These are phyloP conservation scores for Hyphodiscus sp. DNA, from an alignment of 2,329 filamentous ascomycete species.

Conservation along the genomic window DNA sequence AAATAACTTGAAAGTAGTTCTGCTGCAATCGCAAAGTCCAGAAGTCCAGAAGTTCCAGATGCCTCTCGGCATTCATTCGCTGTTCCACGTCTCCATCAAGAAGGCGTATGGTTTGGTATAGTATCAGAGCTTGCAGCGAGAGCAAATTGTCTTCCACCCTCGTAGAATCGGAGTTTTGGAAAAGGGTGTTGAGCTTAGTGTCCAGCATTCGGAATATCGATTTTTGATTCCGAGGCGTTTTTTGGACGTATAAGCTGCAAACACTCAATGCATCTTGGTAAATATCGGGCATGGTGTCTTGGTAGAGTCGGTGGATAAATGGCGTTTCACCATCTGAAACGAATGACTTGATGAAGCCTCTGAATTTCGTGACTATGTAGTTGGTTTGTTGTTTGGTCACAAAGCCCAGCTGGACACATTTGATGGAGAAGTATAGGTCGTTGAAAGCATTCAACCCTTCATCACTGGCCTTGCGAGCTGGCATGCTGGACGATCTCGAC, in stretches of 20 bases:
- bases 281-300: slow-evolving; percentile 3
- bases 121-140: slow-evolving; percentile 20
- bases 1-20: slow-evolving; percentile 1
- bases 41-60: slow-evolving; percentile 19
- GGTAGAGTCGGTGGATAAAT: slow-evolving; percentile 19
- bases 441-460: background rate
- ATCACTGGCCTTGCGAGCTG: background rate
- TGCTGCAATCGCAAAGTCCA: slow-evolving; percentile 22
- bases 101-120: slow-evolving; percentile 28
- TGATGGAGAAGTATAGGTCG: background rate
- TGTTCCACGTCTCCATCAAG: slow-evolving; percentile 25
- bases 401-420: background rate
- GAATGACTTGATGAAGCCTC: background rate
- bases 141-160: slow-evolving; percentile 9
- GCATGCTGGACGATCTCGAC: too few species aligned
- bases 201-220: slow-evolving; percentile 14
- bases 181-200: slow-evolving; percentile 7
- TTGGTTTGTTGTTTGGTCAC: background rate
- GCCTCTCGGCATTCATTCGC: slow-evolving; percentile 19
- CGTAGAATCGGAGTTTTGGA: slow-evolving; percentile 2
- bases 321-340: slow-evolving; percentile 7
- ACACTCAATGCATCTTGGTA: slow-evolving; percentile 17
- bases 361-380: background rate
- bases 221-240: slow-evolving; percentile 5
- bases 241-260: slow-evolving; percentile 14